Base-by-base conservation (phyloP, 441 rosid species). In the Mallotus japonicus region DNA sequence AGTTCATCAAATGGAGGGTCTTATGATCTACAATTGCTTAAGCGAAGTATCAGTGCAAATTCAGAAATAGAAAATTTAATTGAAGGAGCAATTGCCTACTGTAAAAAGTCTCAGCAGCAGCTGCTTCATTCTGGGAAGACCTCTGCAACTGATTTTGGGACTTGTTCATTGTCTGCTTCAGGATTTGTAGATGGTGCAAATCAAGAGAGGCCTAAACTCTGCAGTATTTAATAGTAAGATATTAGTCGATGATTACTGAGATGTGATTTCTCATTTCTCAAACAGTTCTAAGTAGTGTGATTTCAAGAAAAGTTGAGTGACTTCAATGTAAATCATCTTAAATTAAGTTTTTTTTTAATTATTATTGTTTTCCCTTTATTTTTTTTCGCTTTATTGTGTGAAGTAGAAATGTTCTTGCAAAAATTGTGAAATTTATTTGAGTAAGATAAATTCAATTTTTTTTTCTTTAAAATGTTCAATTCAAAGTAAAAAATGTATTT, bases 41-140 rank as follows among this genome's bases (percentile, higher is more conserved):
- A 79, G 87, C 88, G 92, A 76, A 88, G 92, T 76, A 85, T 83
- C 73, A 88, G 90, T 51, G 86, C 84, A 0, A 85, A 82, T 72
- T 81, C 86, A 4, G 98, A 87, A 79, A 71, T 84, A 8, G 97
- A 93, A 73, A 82, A 82, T 73, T 87, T 92, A 70, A 87, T 95
- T 17, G 88, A 89, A 68, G 98, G 90, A 75, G 99, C 99, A 4
- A 91, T 95, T 77, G 97, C 92, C 83, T 90, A 95, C 76, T 95
- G 98, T 76, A 91, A 91, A 65, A 89, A 78, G 64, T 90, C 98
- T 70, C 89, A 86, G 69, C 87, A 85, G 73, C 80, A 86, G 46
- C 73, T 76, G 65, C 66, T 78, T 11, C 59, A 70, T 22, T 73
- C 88, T 61, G 81, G 82, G 71, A 85, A 88, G 63, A 74, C 72